phyloP scores from a whole-genome alignment of 2,329 filamentous ascomycete genomes.

The Fusarium musae region DNA sequence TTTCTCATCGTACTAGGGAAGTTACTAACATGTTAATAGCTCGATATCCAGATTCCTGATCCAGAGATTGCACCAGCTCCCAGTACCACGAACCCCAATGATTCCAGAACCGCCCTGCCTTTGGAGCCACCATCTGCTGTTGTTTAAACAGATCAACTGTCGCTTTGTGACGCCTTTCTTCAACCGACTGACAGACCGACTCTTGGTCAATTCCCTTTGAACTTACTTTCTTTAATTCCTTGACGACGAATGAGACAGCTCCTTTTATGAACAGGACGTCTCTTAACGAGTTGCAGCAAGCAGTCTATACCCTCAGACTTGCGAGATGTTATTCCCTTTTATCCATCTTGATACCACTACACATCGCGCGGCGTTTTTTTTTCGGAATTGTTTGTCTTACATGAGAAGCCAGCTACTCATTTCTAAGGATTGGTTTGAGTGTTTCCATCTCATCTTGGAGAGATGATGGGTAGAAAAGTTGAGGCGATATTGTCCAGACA shows the following conservation, averaged over 20 bases:
- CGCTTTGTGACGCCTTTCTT: conserved; percentile 12
- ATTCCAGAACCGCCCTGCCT: conserved; percentile 49
- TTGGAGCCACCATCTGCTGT: conserved; percentile 48
- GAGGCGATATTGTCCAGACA: conserved; percentile 8
- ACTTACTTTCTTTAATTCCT: conserved; percentile 37
- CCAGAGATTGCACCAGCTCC: conserved; percentile 72
- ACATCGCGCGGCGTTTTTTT: conserved; percentile 46
- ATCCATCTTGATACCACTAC: conserved; percentile 45
- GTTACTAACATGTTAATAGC: conserved; percentile 54
- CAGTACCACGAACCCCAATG: conserved; percentile 55
- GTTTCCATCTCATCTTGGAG: conserved; percentile 16
- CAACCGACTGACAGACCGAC: conserved; percentile 14
- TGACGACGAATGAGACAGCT: conserved; percentile 42
- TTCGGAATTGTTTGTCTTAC: conserved; percentile 16
- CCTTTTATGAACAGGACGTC: conserved; percentile 40
- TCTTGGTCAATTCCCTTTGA: conserved; percentile 18
- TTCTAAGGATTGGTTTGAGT: neutral
- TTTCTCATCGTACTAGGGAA: neutral
- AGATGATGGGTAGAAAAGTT: conserved; percentile 26
- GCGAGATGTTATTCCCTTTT: conserved; percentile 32
- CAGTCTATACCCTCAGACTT: conserved; percentile 35
- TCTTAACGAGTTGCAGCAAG: conserved; percentile 39
- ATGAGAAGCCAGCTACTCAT: conserved; percentile 13
- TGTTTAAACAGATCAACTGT: conserved; percentile 23
- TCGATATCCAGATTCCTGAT: conserved; percentile 85